These are phyloP conservation scores for Tolypocladium sp. DNA, from an alignment of 2,329 filamentous ascomycete genomes.

Conservation along the genomic window DNA sequence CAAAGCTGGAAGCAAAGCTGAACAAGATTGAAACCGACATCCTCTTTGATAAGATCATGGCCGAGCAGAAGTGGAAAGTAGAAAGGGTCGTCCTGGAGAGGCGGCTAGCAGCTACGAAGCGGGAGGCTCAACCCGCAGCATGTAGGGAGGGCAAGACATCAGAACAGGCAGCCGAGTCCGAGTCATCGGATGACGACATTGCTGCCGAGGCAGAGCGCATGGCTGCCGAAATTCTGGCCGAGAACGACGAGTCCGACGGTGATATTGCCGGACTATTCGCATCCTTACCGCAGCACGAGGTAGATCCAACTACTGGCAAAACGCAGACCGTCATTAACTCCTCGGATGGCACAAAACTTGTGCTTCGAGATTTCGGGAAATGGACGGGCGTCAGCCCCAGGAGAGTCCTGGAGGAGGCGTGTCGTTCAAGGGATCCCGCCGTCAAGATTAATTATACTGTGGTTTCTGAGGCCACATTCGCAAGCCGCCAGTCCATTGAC, in stretches of 20 bases:
- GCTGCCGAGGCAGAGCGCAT: conserved; percentile 49
- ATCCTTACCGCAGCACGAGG: conserved; percentile 50
- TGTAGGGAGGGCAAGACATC: conserved; percentile 8
- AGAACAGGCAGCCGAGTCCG: conserved; percentile 23
- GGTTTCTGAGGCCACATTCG: conserved; percentile 65
- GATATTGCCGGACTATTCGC: conserved; percentile 43
- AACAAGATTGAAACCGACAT: conserved; percentile 69
- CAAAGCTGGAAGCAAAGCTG: conserved; percentile 65
- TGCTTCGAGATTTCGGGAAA: conserved; percentile 76
- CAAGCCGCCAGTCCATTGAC: conserved; percentile 64
- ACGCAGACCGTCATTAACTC: conserved; percentile 45
- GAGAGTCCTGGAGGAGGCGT: conserved; percentile 77
- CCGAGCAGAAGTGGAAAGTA: conserved; percentile 56
- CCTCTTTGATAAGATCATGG: conserved; percentile 59
- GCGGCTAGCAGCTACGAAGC: conserved; percentile 44
- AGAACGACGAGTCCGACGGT: conserved; percentile 43
- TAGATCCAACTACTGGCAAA: conserved; percentile 50
- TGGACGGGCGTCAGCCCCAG: conserved; percentile 68
- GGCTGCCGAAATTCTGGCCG: conserved; percentile 48
- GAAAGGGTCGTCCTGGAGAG: conserved; percentile 52
- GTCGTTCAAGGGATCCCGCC: conserved; percentile 65
- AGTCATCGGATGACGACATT: conserved; percentile 26
- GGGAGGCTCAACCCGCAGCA: conserved; percentile 16
- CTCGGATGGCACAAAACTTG: conserved; percentile 44
- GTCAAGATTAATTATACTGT: conserved; percentile 59